A percentile compares a stretch with the other conserved stretches of the same genome.
Conservation (phyloP, 192 early-diverging fungal genomes). For the Coemansia sp. region DNA sequence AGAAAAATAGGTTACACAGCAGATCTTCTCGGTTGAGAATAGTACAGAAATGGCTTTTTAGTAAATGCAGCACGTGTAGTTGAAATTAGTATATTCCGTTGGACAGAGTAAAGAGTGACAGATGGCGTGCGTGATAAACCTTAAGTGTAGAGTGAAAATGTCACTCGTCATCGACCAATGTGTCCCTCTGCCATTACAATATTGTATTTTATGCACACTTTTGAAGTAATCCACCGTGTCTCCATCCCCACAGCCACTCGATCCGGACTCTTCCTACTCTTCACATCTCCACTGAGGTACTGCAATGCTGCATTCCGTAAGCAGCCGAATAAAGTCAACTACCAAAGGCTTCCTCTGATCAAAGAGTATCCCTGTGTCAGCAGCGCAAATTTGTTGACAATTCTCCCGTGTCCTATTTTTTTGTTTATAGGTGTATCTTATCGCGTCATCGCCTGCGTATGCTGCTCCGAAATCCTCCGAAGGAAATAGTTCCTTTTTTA, state of each 20-base stretch:
- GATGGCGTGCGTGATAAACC: background rate
- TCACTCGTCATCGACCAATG: background rate
- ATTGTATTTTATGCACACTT: no score
- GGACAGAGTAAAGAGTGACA: background rate
- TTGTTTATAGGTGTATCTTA: background rate
- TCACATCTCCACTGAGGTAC: background rate
- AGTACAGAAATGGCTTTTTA: background rate
- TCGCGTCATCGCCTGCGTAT: background rate
- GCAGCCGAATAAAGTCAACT: background rate
- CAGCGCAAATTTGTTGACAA: background rate
- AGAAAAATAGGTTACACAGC: no score
- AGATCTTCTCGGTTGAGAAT: no score
- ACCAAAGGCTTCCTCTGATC: background rate
- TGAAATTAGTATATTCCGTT: background rate
- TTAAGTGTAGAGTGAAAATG: background rate
- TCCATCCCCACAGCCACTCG: no score
- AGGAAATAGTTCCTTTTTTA: background rate
- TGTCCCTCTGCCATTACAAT: no score
- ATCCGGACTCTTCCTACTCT: background rate
- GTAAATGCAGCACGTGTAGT: background rate
- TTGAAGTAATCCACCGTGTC: no score
- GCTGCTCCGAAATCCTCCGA: background rate
- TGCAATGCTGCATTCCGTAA: background rate
- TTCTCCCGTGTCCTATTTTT: no score
- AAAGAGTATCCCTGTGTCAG: background rate